Evolutionary conservation across 139 green algal species (phyloP).

Genomic region (Micromonas pusilla): DNA sequence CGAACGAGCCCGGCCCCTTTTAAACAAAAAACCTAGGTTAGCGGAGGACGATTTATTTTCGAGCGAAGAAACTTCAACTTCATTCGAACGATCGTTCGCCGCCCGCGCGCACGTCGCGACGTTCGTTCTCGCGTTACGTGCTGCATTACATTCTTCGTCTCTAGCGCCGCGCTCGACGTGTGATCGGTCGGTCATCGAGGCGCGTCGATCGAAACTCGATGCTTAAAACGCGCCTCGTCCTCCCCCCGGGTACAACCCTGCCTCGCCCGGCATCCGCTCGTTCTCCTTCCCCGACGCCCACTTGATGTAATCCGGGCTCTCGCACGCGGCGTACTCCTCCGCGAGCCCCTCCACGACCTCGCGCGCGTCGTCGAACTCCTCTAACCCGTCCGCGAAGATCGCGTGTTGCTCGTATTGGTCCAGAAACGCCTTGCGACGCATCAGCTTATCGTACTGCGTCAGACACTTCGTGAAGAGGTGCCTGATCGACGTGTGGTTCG

Average conservation of each 20-base stretch:
- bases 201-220: too few species aligned
- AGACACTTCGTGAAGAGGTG: slow-evolving; percentile 84
- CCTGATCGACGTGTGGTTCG: slow-evolving; percentile 95
- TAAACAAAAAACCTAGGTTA: too few species aligned
- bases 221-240: neutral
- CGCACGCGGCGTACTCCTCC: slow-evolving; percentile 81
- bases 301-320: slow-evolving; percentile 75
- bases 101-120: too few species aligned
- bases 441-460: slow-evolving; percentile 91
- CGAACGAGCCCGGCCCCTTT: too few species aligned
- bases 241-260: neutral
- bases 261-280: slow-evolving; percentile 6
- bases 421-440: slow-evolving; percentile 49
- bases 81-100: too few species aligned
- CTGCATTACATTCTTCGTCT: too few species aligned
- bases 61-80: too few species aligned
- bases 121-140: too few species aligned
- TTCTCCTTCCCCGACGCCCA: slow-evolving; percentile 30
- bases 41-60: too few species aligned
- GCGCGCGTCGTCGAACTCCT: slow-evolving; percentile 86
- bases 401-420: slow-evolving; percentile 45
- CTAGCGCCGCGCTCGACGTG: too few species aligned
- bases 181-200: too few species aligned
- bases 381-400: slow-evolving; percentile 49
- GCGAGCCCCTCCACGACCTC: slow-evolving; percentile 70